Base-by-base conservation (phyloP, 768 basidiomycete genomes). In the Gloeopeniophorella convolvens region DNA sequence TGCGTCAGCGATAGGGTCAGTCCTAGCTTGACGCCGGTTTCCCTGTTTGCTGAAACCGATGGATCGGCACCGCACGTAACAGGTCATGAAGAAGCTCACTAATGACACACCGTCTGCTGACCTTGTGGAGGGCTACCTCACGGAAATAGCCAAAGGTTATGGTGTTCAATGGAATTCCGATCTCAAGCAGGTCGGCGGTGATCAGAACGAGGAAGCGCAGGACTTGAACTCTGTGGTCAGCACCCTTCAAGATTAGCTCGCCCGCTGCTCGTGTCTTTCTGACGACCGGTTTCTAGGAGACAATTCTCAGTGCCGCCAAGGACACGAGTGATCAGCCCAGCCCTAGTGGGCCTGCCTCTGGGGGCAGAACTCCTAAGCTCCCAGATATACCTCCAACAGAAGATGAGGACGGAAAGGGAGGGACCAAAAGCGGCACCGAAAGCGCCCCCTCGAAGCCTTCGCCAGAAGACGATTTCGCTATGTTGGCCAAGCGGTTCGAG, bases 61-160 rank as follows among this genome's bases (percentile, higher is more conserved):
- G n/a, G n/a, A n/a, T 18, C 35, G 43, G 11, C 27, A 6, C 39
- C 34, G 37, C 28, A 12, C 42, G 49, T 54, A 32, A 32, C 36
- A 92, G 90, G 78, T 96, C 42, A 68, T 80, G 36, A 82, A 76
- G 60, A 97, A 97, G 65, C 67, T 94, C 12, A 61, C 70, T 15
- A 68, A 83, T 26, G 76, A 73, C 45, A 85, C 85, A 3, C 95
- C 95, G 9, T 72, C 85, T 1, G 26, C 72, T 6, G 76, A 79
- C 26, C 74, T 97, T 5, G 89, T 98, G 8, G 85, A 96, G 59
- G 89, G 79, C 15, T 98, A 97, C 67, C 72, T 97, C 13, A 68
- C 69, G 42, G 93, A 96, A 67, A 97, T 98, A 57, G 85, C 92
- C 1, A 88, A 80, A 63, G 91, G 83, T 9, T 97, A 96, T 60